Percentiles rank a stretch among this genome's conserved stretches.
Conservation (phyloP, 495 filamentous ascomycete species). For the Geopyxis carbonaria region DNA sequence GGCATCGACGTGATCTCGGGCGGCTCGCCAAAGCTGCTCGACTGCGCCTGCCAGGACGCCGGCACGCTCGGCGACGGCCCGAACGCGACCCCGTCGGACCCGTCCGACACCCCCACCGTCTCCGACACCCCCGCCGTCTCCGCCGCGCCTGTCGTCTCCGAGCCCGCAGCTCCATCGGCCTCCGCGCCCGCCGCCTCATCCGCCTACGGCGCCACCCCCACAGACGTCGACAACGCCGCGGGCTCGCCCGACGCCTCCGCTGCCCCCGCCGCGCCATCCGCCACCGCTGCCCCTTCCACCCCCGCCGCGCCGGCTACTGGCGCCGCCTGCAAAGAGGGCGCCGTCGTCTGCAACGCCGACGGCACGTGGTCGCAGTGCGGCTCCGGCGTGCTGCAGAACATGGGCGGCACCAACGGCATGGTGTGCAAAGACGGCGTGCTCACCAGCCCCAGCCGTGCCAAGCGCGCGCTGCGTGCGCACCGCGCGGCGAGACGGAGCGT, state of each 20-base stretch:
- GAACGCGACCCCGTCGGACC: neutral
- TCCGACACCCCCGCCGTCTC: neutral
- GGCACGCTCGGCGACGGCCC: constrained; percentile 9
- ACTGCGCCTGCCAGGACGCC: constrained; percentile 20
- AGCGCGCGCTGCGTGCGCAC: too few relatives aligned
- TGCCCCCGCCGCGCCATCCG: neutral
- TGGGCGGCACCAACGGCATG: too few relatives aligned
- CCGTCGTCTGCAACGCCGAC: constrained; percentile 10
- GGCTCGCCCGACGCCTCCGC: neutral
- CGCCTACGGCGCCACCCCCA: neutral
- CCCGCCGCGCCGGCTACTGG: neutral
- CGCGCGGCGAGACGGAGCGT: too few relatives aligned
- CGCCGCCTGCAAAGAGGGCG: constrained; percentile 12
- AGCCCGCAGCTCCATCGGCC: neutral
- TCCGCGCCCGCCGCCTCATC: neutral
- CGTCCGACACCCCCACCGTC: neutral
- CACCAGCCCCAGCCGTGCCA: too few relatives aligned
- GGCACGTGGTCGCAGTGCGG: constrained; percentile 14
- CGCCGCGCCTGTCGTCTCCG: neutral
- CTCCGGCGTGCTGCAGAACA: constrained; percentile 6
- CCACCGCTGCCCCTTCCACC: neutral
- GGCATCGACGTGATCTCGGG: too few relatives aligned
- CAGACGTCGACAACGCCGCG: neutral
- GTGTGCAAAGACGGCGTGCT: too few relatives aligned
- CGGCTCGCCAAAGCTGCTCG: too few relatives aligned